These are phyloP conservation scores for Leccinum variabile DNA, from an alignment of 1,284 basidiomycete genomes.

Conservation along the genomic window DNA sequence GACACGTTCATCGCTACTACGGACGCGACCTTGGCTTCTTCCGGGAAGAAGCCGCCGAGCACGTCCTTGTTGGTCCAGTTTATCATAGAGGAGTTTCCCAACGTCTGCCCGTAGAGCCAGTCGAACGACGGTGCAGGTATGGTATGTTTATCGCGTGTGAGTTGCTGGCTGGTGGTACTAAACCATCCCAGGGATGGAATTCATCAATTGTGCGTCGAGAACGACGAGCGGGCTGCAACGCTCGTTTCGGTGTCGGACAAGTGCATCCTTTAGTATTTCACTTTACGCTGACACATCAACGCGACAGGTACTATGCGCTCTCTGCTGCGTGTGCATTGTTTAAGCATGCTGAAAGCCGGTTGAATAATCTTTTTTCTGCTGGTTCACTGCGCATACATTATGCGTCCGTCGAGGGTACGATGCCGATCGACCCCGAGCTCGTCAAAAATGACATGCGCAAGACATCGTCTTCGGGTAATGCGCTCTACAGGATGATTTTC, in stretches of 20 bases:
- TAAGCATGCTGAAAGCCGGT: constrained; percentile 68
- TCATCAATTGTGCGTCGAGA: constrained; percentile 77
- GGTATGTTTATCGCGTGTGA: constrained; percentile 39
- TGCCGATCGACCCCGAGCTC: constrained; percentile 92
- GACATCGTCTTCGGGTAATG: constrained; percentile 75
- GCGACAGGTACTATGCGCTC: constrained; percentile 78
- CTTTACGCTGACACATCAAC: constrained; percentile 12
- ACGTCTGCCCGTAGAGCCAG: constrained; percentile 57
- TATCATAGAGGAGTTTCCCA: constrained; percentile 74
- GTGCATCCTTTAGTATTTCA: constrained; percentile 41
- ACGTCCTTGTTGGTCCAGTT: constrained; percentile 70
- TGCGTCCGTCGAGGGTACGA: constrained; percentile 79
- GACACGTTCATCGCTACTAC: constrained; percentile 68
- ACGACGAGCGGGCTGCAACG: constrained; percentile 73
- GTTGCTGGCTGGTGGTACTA: constrained; percentile 8
- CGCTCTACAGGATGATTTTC: background rate
- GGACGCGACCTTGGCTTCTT: constrained; percentile 47
- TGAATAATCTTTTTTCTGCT: constrained; percentile 69
- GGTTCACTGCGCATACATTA: constrained; percentile 80
- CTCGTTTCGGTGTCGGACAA: constrained; percentile 76
- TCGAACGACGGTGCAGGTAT: constrained; percentile 77
- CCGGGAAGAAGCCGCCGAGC: constrained; percentile 44
- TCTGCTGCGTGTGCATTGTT: constrained; percentile 85
- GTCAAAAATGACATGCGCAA: constrained; percentile 69
- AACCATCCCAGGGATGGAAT: constrained; percentile 63